Evolutionary conservation across 2,329 filamentous ascomycete species (phyloP), one percentile per base, ranked within the genome.

Genomic region (Diaporthe aspalathi): DNA sequence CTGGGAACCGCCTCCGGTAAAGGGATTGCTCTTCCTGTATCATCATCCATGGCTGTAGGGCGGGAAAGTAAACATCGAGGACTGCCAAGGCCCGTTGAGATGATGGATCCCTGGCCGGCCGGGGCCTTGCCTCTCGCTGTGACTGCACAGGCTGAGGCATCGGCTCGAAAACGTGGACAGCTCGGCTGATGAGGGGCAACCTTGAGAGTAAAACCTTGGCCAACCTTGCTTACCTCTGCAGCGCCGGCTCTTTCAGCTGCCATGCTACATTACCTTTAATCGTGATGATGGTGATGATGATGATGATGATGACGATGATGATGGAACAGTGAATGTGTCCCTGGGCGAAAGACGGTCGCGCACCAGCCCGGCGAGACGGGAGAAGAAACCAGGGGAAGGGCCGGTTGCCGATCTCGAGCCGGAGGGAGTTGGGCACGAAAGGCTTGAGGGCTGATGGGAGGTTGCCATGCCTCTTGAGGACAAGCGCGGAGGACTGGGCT

Each of bases 31-130:
- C 74, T 72, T 73, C 27, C 70, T 75, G 73, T 83, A 80, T 85
- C 84, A 83, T 84, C 84, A 83, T 75, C 72, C 77, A 76, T 76
- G 75, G 75, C 72, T 67, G 74, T 69, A 62, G 24, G 3, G 29
- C 45, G 16, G 22, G 5, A 43, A n/a, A 56, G 47, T 40, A 50
- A 62, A 56, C 32, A 38, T 27, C 27, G 45, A 56, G n/a, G 3
- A 35, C 11, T 67, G 47, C 67, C 67, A 68, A 57, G 66, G 20
- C 24, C 32, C n/a, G n/a, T 35, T 50, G 40, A 22, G 56, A 38
- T 29, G 32, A 56, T 22, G 22, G 49, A 24, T 17, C 70, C 29
- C 24, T 14, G 32, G 22, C 54, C 35, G 47, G 40, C 38, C 50
- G 17, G 56, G 32, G 29, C 29, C n/a, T 24, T 20, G n/a, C 20